Evolutionary conservation across 495 filamentous ascomycete species (phyloP), one percentile per base, ranked within the genome.

Genomic region (Penicilliopsis zonata): DNA sequence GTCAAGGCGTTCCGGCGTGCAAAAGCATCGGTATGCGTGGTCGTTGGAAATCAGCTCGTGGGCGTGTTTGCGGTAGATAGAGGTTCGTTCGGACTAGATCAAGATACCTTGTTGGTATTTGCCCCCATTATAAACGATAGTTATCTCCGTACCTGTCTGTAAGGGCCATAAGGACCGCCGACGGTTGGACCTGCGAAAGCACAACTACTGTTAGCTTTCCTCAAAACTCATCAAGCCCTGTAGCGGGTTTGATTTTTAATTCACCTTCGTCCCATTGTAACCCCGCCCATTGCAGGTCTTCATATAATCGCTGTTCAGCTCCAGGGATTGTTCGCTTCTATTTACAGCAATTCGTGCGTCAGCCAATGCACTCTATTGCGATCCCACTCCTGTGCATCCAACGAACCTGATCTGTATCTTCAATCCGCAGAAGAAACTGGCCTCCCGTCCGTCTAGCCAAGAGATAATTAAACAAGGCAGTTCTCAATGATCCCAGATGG

Each of bases 1-100:
- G 30, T 78, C 64, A 9, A 94, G 66, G 9, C 80, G 70, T 36
- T 83, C 72, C 1, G 78, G 55, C 9, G 78, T 70, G 56, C 90
- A 98, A 57, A 96, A 98, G 55, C 90, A 98, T 33, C 86, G 73
- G 59, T 95, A 98, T 4, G 84, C 90, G 41, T 79, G 68, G 23
- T 77, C 82, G 16, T 69, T 62, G 4, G 67, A 38, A 20, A 95
- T 56, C 16, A 98, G 62, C n/a, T 72, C 57, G 8, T 80, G 46
- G 21, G 79, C 80, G 46, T 92, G 77, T 34, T 74, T 45, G 36
- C 63, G 65, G 47, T 98, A 94, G n/a, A 86, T 49, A 1, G 53
- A 50, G 9, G 78, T 75, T 42, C 90, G 68, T 48, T 94, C 78
- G 0, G 88, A 96, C 80, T 94, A 41, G 12, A 12, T 25, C 9